A percentile compares a stretch with the other conserved stretches of the same genome.
Evolutionary conservation across 148 eudicot genomes (phyloP).

Genomic region (Arbutus unedo): DNA sequence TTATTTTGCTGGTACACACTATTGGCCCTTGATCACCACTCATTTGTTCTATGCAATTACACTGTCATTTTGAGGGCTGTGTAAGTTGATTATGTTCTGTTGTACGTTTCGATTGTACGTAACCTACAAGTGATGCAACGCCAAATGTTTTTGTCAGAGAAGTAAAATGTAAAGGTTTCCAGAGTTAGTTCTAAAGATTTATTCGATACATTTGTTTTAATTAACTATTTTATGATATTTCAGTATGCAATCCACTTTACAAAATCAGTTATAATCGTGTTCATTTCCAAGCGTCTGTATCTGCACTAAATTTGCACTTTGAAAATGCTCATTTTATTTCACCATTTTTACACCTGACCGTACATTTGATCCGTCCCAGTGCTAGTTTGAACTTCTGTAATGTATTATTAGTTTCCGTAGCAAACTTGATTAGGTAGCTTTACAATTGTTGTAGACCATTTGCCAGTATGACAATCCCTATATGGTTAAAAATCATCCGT

Average conservation of each 20-base stretch:
- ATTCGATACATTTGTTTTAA: neutral
- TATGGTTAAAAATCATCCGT: neutral
- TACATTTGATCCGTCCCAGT: no score
- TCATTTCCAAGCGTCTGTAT: neutral
- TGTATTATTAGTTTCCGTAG: no score
- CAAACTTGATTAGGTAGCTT: no score
- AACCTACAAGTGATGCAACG: neutral
- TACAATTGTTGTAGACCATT: no score
- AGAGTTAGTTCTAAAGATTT: neutral
- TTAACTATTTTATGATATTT: neutral
- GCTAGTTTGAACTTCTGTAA: no score
- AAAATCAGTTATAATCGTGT: neutral
- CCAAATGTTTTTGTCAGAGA: neutral
- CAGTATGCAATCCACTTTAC: neutral
- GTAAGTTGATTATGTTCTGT: neutral
- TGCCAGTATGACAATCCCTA: no score
- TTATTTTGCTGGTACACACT: neutral
- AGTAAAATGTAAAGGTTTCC: neutral
- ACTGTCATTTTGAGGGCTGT: constrained; percentile 1
- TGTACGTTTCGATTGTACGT: neutral
- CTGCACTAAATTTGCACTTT: neutral
- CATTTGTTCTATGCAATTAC: constrained; percentile 15
- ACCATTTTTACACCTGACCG: neutral
- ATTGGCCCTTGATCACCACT: constrained; percentile 9
- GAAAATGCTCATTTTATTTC: neutral